Conservation (phyloP, 805 yeast species). For the Yamadazyma scolyti region DNA sequence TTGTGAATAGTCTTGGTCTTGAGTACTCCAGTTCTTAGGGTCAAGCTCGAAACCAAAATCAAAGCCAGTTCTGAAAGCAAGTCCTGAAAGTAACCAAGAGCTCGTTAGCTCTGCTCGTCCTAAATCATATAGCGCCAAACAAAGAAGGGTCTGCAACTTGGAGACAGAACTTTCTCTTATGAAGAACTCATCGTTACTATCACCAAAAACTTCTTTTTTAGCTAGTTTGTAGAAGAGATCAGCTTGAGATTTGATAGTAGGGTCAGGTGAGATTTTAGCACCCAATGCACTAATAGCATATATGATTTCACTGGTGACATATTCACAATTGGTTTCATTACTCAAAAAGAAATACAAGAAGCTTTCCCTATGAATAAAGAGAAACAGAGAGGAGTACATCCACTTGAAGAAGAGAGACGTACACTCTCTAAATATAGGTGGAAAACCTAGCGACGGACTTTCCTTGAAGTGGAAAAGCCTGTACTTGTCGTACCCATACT, state of each 20-base stretch:
- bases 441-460: not conserved
- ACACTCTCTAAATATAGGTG: slow-evolving; percentile 3
- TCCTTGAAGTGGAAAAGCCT: slow-evolving; percentile 7
- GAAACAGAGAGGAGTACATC: slow-evolving; percentile 8
- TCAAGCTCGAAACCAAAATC: slow-evolving; percentile 14
- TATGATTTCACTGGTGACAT: slow-evolving; percentile 7
- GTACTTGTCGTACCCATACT: slow-evolving; percentile 4
- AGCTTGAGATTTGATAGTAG: slow-evolving; percentile 2
- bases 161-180: slow-evolving; percentile 7
- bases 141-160: slow-evolving; percentile 10
- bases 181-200: slow-evolving; percentile 2
- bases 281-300: slow-evolving; percentile 10
- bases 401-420: slow-evolving; percentile 9
- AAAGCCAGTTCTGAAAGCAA: slow-evolving; percentile 13
- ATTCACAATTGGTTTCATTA: slow-evolving; percentile 11
- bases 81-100: slow-evolving; percentile 13
- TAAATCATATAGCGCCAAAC: slow-evolving; percentile 12
- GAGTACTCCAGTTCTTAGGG: slow-evolving; percentile 11
- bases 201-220: slow-evolving; percentile 3
- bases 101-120: slow-evolving; percentile 13
- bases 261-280: slow-evolving; percentile 6
- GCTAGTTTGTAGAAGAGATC: slow-evolving; percentile 8
- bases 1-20: not conserved
- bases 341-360: slow-evolving; percentile 12
- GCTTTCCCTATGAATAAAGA: slow-evolving; percentile 10